Evolutionary conservation across 768 basidiomycete genomes (phyloP), one percentile per base, ranked within the genome.

Genomic region (Asterophora lycoperdoides): DNA sequence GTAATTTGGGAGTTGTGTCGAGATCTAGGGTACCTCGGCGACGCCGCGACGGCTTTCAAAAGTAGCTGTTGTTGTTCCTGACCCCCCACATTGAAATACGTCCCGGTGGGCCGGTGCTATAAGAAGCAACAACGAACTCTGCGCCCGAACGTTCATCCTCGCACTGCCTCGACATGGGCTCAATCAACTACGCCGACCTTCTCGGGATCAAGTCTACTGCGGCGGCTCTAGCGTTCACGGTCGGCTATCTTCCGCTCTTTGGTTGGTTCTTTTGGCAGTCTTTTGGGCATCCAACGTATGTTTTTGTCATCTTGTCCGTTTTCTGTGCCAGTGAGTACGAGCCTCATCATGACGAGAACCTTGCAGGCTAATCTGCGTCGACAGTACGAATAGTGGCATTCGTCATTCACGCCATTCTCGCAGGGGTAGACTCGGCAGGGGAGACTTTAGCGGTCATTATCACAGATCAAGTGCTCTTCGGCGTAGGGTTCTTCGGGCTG

Each of bases 401-500:
- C 44, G 49, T 63, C 2, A 62, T 76, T 2, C 70, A 75, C 2
- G 70, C 71, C 1, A 46, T 69, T 6, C 48, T 76, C 15, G 64
- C 68, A 13, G 64, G 60, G 4, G 60, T 61, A 1, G 59, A 57
- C 0, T 56, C 62, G 5, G 66, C 60, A 6, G 71, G 67, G 32
- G 55, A 68, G 10, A 66, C 61, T 28, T 47, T 70, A 2, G 46
- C 42, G 9, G 48, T 72, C 11, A 59, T 71, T n/a, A 71, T 73
- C 3, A 65, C 64, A 0, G 69, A 72, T 37, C 51, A 70, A 53
- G 59, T 73, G 5, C 57, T 76, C 10, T 69, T 70, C 20, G 64
- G 68, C 0, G 65, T 72, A 19, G 75, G 75, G 3, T 76, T 72
- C 55, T 69, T 73, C 34, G 70, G 68, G n/a, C 56, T 77, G 6